Conservation (phyloP, 352 stramenopile genomes). For the Saprolegnia parasitica region DNA sequence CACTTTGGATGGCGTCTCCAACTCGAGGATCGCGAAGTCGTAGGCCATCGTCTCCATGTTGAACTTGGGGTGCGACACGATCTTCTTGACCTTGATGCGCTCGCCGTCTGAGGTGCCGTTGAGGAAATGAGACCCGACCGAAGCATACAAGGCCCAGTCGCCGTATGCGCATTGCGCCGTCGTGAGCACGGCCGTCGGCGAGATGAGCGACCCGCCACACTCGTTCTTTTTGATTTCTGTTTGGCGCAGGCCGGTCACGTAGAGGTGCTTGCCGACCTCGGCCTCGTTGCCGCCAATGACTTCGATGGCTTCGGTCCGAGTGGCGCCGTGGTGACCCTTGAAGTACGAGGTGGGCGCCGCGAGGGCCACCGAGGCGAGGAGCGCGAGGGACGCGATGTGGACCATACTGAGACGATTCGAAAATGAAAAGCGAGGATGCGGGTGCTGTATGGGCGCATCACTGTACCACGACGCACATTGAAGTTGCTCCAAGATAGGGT, state of each 20-base stretch:
- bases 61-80: constrained; percentile 34
- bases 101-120: constrained; percentile 35
- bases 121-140: constrained; percentile 35
- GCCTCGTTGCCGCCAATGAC: constrained; percentile 31
- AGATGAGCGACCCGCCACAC: constrained; percentile 39
- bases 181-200: constrained; percentile 36
- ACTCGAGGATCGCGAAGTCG: constrained; percentile 39
- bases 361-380: neutral
- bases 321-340: neutral
- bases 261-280: constrained; percentile 30
- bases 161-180: constrained; percentile 37
- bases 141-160: constrained; percentile 31
- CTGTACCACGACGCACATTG: too few relatives aligned
- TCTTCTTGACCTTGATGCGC: constrained; percentile 39
- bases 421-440: too few relatives aligned
- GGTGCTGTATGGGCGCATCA: too few relatives aligned
- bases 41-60: constrained; percentile 29
- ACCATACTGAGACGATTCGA: too few relatives aligned
- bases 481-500: too few relatives aligned
- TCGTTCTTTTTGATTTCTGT: constrained; percentile 32
- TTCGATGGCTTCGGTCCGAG: neutral
- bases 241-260: constrained; percentile 33
- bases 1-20: constrained; percentile 31
- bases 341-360: neutral
- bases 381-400: too few relatives aligned